Base-by-base conservation (phyloP, 345 rosid genomes). In the Draba incana region DNA sequence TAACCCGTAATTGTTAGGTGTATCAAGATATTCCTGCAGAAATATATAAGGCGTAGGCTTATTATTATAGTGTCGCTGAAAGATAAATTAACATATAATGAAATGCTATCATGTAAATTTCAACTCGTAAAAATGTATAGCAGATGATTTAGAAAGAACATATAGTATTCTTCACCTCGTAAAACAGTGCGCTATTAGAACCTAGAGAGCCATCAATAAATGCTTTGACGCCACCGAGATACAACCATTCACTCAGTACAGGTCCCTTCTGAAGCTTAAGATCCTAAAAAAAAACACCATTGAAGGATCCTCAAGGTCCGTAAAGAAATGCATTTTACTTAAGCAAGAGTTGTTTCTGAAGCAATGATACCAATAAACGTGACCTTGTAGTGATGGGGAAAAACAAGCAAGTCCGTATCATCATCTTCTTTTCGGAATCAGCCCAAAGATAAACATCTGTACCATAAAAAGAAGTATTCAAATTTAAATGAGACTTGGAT, bases 181-280 rank as follows among this genome's bases (percentile, higher is more conserved):
- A 64, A 66, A 93, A 85, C n/a, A 90, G 90, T 66, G 97, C 98
- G 78, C 96, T 90, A 46, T 78, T 84, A 31, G 97, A 87, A 57
- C 97, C 96, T 63, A 90, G 68, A 72, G 98, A 88, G 33, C 98
- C 98, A 82, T 93, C 98, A 49, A 84, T 83, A 79, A 88, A 93
- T 45, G 90, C 97, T 84, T 93, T 90, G 69, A 93, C 89, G 35
- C 98, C 98, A 56, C 98, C 93, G 59, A 86, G 80, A 71, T 92
- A 88, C 69, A 88, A 70, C 93, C 93, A 79, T 54, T 85, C 77
- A 61, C 96, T 92, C 50, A 88, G 37, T 42, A 66, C 69, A 45
- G 23, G 68, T 33, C 97, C 97, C 62, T 54, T 64, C 66, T 71
- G 80, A 48, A 72, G 83, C 69, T 78, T 71, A 58, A 85, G 78